Evolutionary conservation across 129 eudicot species (phyloP).

Genomic region (Helichrysum umbraculigerum): DNA sequence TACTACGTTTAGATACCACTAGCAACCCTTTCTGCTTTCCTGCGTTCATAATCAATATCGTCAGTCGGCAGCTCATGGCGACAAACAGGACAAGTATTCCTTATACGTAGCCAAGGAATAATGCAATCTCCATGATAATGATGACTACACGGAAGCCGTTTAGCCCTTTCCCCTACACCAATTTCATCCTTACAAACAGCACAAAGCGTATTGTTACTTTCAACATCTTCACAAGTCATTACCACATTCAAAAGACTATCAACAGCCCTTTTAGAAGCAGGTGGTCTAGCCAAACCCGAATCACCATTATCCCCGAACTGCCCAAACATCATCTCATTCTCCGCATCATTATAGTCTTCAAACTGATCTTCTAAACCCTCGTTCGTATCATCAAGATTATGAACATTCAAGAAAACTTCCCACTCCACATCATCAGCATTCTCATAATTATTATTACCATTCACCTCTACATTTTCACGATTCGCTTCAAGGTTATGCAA

Average conservation of each 20-base stretch:
- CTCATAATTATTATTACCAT: background rate
- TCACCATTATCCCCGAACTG: constrained; percentile 55
- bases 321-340: constrained; percentile 55
- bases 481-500: constrained; percentile 18
- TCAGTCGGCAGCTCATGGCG: constrained; percentile 67
- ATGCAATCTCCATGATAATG: constrained; percentile 66
- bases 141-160: constrained; percentile 60
- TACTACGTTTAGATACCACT: constrained; percentile 20
- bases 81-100: constrained; percentile 84
- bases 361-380: constrained; percentile 32
- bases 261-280: constrained; percentile 54
- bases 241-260: constrained; percentile 45
- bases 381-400: constrained; percentile 38
- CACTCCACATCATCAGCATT: constrained; percentile 35
- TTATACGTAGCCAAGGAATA: constrained; percentile 60
- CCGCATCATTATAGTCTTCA: constrained; percentile 37
- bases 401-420: constrained; percentile 55
- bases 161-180: constrained; percentile 50
- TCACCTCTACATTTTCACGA: background rate
- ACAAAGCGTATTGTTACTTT: constrained; percentile 42
- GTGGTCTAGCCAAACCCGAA: constrained; percentile 43
- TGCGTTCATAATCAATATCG: constrained; percentile 60
- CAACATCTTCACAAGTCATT: constrained; percentile 38
- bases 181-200: constrained; percentile 80
- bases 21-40: constrained; percentile 44